These are phyloP conservation scores for Cinchona pubescens DNA, from an alignment of 257 asterid genomes.

Conservation along the genomic window DNA sequence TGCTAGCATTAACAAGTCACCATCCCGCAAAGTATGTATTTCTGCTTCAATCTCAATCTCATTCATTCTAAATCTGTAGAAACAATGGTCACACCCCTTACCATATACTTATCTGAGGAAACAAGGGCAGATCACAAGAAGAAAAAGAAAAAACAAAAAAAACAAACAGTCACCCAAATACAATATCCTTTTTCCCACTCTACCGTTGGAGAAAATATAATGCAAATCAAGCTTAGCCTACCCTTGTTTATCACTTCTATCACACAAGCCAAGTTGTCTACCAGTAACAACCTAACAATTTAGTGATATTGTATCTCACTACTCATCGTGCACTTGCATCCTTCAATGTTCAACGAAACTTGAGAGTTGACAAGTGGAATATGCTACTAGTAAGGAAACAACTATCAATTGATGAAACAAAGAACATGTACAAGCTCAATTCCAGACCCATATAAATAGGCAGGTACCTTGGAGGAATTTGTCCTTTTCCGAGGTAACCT, in stretches of 20 bases:
- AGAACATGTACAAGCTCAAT: constrained; percentile 26
- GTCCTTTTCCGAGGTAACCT: constrained; percentile 99
- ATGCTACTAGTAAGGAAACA: constrained; percentile 69
- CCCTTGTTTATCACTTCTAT: too few relatives aligned
- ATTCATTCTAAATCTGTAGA: constrained; percentile 79
- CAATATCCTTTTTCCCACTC: not conserved
- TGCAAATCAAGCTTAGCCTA: too few relatives aligned
- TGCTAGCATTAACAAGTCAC: constrained; percentile 98
- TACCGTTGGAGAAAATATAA: too few relatives aligned
- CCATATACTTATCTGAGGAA: constrained; percentile 31
- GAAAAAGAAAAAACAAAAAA: not conserved
- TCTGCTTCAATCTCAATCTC: constrained; percentile 88
- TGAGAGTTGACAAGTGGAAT: constrained; percentile 91
- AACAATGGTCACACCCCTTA: constrained; percentile 91
- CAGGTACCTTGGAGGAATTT: constrained; percentile 96
- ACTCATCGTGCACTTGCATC: constrained; percentile 97
- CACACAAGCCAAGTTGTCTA: not conserved
- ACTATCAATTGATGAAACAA: constrained; percentile 22
- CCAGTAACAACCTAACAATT: not conserved
- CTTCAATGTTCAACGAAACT: constrained; percentile 95
- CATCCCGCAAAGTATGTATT: constrained; percentile 97
- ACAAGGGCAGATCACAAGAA: not conserved
- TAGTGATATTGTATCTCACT: not conserved
- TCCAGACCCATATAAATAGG: not conserved
- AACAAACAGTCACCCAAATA: not conserved